phyloP scores from a whole-genome alignment of 352 stramenopile genomes.

The Pythium guiyangense region DNA sequence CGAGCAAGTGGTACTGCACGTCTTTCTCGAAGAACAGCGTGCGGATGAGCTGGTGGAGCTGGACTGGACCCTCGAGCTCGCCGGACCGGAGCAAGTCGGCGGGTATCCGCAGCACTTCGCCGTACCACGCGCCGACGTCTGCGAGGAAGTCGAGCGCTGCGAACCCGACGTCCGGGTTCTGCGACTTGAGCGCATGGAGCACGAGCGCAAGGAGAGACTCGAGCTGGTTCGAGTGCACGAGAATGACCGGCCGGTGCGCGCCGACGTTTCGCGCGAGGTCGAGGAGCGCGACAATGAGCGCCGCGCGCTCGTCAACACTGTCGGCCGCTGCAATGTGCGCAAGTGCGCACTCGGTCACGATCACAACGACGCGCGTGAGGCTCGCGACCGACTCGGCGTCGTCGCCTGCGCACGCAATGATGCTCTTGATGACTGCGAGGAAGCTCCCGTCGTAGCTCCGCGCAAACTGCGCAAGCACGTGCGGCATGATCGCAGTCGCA shows the following conservation, averaged over 20 bases:
- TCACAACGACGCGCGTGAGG: constrained; percentile 64
- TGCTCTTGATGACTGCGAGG: constrained; percentile 64
- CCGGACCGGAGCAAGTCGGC: constrained; percentile 32
- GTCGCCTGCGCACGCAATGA: constrained; percentile 56
- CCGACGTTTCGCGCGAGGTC: constrained; percentile 57
- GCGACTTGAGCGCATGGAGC: constrained; percentile 56
- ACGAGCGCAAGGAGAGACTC: constrained; percentile 51
- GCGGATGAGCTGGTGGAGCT: constrained; percentile 59
- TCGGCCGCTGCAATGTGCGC: constrained; percentile 43
- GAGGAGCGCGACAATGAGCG: constrained; percentile 47
- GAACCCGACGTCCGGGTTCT: constrained; percentile 56
- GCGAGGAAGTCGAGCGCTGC: constrained; percentile 58
- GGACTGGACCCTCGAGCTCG: constrained; percentile 49
- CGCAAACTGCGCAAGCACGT: constrained; percentile 59
- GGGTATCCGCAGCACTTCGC: constrained; percentile 63
- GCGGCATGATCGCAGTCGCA: constrained; percentile 54
- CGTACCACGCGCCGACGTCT: constrained; percentile 66
- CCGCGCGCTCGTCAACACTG: constrained; percentile 49
- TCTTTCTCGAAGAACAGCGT: constrained; percentile 80
- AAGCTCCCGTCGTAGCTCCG: constrained; percentile 54
- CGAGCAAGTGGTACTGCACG: constrained; percentile 63
- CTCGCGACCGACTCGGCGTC: constrained; percentile 50
- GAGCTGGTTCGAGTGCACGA: constrained; percentile 68
- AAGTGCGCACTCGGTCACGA: constrained; percentile 47
- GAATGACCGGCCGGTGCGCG: constrained; percentile 45